A percentile compares a stretch with the other conserved stretches of the same genome.
These are phyloP conservation scores for Podaxis carcinomalis DNA, from an alignment of 768 basidiomycete genomes.

Conservation along the genomic window DNA sequence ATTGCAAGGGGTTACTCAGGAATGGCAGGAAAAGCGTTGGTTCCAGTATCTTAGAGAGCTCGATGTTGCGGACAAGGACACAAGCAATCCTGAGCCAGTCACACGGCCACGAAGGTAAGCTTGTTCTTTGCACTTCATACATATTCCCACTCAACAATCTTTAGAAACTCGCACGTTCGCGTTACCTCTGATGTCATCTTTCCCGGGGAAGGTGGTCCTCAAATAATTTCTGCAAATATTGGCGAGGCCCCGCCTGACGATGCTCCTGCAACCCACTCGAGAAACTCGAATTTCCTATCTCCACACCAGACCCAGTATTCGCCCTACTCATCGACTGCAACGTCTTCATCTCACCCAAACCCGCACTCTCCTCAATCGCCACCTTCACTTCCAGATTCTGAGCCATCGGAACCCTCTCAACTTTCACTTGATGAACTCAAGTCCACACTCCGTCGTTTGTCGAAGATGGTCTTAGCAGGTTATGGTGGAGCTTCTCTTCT, in stretches of 20 bases:
- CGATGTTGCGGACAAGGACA: constrained; percentile 45
- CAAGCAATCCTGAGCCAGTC: constrained; percentile 19
- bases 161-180: constrained; percentile 55
- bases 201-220: constrained; percentile 55
- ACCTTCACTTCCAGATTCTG: constrained; percentile 13
- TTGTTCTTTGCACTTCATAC: constrained; percentile 1
- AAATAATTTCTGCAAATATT: constrained; percentile 78
- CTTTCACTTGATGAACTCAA: constrained; percentile 51
- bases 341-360: constrained; percentile 8
- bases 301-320: constrained; percentile 17
- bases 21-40: constrained; percentile 76
- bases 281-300: constrained; percentile 1
- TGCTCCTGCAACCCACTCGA: background rate
- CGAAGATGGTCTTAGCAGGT: constrained; percentile 79
- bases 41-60: constrained; percentile 63
- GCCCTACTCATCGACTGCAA: constrained; percentile 17
- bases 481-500: constrained; percentile 80
- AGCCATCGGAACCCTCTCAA: constrained; percentile 10
- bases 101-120: constrained; percentile 30
- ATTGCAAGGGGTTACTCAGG: constrained; percentile 75
- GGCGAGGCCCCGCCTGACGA: constrained; percentile 45
- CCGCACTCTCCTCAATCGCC: constrained; percentile 13
- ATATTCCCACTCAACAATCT: background rate
- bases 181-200: constrained; percentile 73
- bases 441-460: constrained; percentile 68